These are phyloP conservation scores for Huiozyma naganishii DNA, from an alignment of 805 yeast species.

Conservation along the genomic window DNA sequence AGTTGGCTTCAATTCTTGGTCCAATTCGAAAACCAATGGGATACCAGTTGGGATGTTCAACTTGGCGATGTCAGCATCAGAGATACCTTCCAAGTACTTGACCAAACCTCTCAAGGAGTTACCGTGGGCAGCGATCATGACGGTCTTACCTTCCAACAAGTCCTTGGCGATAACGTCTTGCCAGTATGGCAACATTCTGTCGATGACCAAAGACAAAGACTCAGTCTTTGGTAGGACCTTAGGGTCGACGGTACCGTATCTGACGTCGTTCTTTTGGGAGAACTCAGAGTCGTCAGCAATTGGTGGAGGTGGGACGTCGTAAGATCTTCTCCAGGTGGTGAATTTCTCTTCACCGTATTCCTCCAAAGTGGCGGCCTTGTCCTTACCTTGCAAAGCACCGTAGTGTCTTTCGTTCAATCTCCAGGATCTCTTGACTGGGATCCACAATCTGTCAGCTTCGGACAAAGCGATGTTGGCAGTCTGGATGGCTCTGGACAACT, in stretches of 20 bases:
- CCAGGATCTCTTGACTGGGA: constrained; percentile 93
- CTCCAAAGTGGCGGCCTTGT: constrained; percentile 87
- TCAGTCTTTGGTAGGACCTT: constrained; percentile 86
- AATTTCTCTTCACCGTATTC: constrained; percentile 84
- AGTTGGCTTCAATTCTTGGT: constrained; percentile 73
- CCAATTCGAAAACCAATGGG: constrained; percentile 94
- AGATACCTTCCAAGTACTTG: constrained; percentile 87
- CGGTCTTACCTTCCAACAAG: constrained; percentile 79
- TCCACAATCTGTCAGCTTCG: constrained; percentile 77
- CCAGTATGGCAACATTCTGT: constrained; percentile 95
- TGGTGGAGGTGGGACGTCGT: constrained; percentile 90
- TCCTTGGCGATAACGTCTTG: constrained; percentile 82
- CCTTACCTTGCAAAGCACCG: constrained; percentile 98
- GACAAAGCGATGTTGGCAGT: constrained; percentile 93
- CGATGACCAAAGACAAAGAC: constrained; percentile 88
- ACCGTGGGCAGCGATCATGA: constrained; percentile 93
- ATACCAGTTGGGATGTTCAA: constrained; percentile 98
- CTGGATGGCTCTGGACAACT: constrained; percentile 88
- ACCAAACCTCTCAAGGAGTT: constrained; percentile 95
- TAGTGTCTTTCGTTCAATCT: constrained; percentile 98
- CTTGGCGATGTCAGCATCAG: constrained; percentile 85
- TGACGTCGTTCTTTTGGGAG: constrained; percentile 77
- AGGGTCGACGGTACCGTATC: constrained; percentile 79
- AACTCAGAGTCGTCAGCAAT: constrained; percentile 68
- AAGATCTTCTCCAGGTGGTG: constrained; percentile 96